phyloP scores from a whole-genome alignment of 805 yeast genomes.

The Pichia kluyveri region DNA sequence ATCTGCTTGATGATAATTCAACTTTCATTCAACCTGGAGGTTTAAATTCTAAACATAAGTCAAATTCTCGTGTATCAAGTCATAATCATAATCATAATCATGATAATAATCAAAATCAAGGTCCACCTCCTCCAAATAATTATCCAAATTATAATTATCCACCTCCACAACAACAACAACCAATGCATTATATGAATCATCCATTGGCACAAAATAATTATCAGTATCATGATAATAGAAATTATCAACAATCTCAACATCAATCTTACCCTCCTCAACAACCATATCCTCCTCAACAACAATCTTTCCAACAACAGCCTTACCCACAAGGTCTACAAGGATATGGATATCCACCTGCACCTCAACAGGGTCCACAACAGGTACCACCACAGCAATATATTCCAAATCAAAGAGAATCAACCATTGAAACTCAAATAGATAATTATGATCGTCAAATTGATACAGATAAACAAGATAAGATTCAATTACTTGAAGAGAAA shows the following conservation, averaged over 20 bases:
- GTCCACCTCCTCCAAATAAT: not conserved
- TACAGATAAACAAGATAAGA: constrained; percentile 10
- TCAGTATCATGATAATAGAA: not conserved
- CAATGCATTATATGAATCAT: not conserved
- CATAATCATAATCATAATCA: not conserved
- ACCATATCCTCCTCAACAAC: constrained; percentile 1
- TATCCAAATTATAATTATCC: not conserved
- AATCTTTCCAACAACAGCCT: not conserved
- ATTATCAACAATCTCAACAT: constrained; percentile 1
- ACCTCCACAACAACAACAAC: not conserved
- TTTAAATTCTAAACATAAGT: not conserved
- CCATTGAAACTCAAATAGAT: too few relatives aligned
- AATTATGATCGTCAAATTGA: not conserved
- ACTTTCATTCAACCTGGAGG: not conserved
- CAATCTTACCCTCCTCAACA: not conserved
- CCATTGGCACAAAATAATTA: not conserved
- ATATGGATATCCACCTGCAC: too few relatives aligned
- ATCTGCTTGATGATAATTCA: constrained; percentile 15
- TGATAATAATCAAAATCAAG: not conserved
- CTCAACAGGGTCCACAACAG: not conserved
- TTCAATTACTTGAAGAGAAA: constrained; percentile 25
- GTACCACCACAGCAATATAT: not conserved
- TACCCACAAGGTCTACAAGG: too few relatives aligned
- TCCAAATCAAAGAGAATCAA: not conserved
- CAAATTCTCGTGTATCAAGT: not conserved